A percentile compares a stretch with the other conserved stretches of the same genome.
Conservation (phyloP, 768 basidiomycete species). For the Mrakia gelida region DNA sequence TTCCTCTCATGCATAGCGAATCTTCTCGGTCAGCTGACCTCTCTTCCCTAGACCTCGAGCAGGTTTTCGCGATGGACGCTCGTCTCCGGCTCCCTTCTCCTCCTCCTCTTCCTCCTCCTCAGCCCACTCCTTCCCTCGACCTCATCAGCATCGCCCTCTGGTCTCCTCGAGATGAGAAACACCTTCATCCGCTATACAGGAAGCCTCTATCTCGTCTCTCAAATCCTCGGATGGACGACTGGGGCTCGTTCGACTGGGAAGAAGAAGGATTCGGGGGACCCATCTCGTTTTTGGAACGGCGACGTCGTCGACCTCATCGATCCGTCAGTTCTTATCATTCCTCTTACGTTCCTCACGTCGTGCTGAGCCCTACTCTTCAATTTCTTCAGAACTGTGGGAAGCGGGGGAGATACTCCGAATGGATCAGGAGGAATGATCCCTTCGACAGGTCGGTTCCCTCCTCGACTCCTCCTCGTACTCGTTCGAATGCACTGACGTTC, state of each 20-base stretch:
- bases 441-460: constrained; percentile 10
- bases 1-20: too few relatives aligned
- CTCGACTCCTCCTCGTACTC: neutral
- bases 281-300: neutral
- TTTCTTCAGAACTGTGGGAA: constrained; percentile 1
- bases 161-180: too few relatives aligned
- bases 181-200: neutral
- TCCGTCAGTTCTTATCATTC: neutral
- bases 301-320: constrained; percentile 22
- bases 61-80: too few relatives aligned
- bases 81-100: too few relatives aligned
- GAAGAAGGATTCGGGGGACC: neutral
- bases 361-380: neutral
- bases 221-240: neutral
- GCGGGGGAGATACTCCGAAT: constrained; percentile 25
- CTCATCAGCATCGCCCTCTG: too few relatives aligned
- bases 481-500: too few relatives aligned
- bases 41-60: too few relatives aligned
- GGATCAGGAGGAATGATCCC: constrained; percentile 59
- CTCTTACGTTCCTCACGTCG: too few relatives aligned
- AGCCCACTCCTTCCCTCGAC: too few relatives aligned
- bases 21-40: neutral
- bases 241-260: neutral
- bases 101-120: too few relatives aligned
- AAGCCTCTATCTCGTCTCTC: neutral